Conservation (phyloP, 2,329 filamentous ascomycete genomes). For the Aspergillus ochraceus region DNA sequence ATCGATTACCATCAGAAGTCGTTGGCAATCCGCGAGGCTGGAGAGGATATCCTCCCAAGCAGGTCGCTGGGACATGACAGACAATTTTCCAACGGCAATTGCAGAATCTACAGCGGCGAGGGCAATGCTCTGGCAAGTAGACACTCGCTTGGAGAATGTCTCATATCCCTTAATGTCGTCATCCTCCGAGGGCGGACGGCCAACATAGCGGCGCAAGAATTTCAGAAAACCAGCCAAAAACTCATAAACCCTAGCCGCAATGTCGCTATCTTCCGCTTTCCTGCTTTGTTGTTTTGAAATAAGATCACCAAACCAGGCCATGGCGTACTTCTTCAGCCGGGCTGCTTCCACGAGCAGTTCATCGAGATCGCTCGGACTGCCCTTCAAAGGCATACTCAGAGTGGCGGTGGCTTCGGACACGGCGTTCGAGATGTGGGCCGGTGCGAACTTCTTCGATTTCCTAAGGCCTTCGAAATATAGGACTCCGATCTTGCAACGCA, state of each 20-base stretch:
- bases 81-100: constrained; percentile 40
- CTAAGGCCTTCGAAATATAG: constrained; percentile 36
- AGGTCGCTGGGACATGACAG: constrained; percentile 36
- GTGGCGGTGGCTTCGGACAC: constrained; percentile 35
- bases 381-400: constrained; percentile 39
- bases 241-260: constrained; percentile 30
- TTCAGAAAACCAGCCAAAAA: constrained; percentile 41
- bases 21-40: constrained; percentile 37
- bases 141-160: constrained; percentile 32
- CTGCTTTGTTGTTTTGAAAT: constrained; percentile 23
- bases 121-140: constrained; percentile 37
- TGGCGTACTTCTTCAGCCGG: constrained; percentile 43
- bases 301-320: constrained; percentile 36
- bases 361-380: constrained; percentile 43
- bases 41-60: constrained; percentile 40
- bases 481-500: constrained; percentile 41
- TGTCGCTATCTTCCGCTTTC: constrained; percentile 17
- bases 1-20: constrained; percentile 34
- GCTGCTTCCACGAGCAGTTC: constrained; percentile 45
- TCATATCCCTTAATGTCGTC: constrained; percentile 29
- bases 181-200: constrained; percentile 29
- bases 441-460: constrained; percentile 21
- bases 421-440: constrained; percentile 22
- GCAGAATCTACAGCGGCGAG: constrained; percentile 43
- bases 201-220: constrained; percentile 44